Base-by-base conservation (phyloP, 192 early-diverging fungal species). In the Chytriomyces hyalinus region DNA sequence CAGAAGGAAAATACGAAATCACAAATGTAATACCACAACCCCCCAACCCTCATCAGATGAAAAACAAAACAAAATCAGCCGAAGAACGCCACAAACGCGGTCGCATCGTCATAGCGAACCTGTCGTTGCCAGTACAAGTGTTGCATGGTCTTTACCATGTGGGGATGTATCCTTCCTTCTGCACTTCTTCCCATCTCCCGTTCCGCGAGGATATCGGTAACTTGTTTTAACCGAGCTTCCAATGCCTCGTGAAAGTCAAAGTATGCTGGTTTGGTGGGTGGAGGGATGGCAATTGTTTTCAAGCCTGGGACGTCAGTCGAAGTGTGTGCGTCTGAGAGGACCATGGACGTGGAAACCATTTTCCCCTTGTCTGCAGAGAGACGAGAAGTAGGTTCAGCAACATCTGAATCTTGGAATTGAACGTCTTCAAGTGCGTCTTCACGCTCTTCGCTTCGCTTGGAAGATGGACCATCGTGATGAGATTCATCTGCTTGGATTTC, bases 71-170 rank as follows among this genome's bases (percentile, higher is more conserved):
- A 24, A 65, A 69, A 75, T 62, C 60, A 64, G 61, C 79, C 77
- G 22, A 87, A 74, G 57, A 83, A 75, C 9, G 80, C 68, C 28
- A 87, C 75, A 49, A 83, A 73, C 0, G 84, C 86, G 2, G 86
- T 87, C 0, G 82, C 80, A 71, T 87, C 86, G 67, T 87, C 86
- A 67, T 87, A 87, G 24, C 86, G 61, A 45, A 67, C 53, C 53
- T 79, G 78, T 20, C 77, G 66, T 45, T 75, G 70, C 59, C 66
- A 76, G 57, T 80, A 87, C 70, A 87, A 61, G 13, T 72, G 64
- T 44, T 67, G 46, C 62, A 49, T 64, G 8, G 70, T 57, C 49
- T 66, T 60, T 47, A 5, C 28, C 66, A 75, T 75, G 17, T 61
- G 1, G 2, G 61, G 62, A 65, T 75, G 73, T 64, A 75, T 75